Evolutionary conservation across 441 rosid species (phyloP), one percentile per base, ranked within the genome.

Genomic region (Mallotus repandus): DNA sequence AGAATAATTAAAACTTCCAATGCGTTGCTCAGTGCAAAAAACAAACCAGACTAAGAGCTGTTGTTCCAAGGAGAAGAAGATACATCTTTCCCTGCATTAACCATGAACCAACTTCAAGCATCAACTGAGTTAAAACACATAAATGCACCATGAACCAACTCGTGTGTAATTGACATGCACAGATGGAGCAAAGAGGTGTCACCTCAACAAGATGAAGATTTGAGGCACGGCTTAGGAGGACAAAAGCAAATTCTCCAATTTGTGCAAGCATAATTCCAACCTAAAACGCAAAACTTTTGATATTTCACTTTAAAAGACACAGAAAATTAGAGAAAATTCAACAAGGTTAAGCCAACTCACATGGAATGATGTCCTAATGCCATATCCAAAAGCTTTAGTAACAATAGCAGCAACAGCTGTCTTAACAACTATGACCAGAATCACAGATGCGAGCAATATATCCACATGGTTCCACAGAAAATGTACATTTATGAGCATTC

Each of bases 401-500:
- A 92, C 97, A 55, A 79, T 59, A 67, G 90, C 84, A 79, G 86
- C 89, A 78, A 96, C 86, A 67, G 92, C 81, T 52, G 99, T 96
- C 89, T 96, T 96, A 55, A 93, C 87, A 73, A 96, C 89, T 59
- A 93, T 80, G 54, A 93, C 99, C 80, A 93, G 82, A 88, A 96
- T 87, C 82, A 96, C 97, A 32, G 99, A 90, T 52, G 97, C 99
- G 46, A 96, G 84, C 85, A 96, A 86, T 81, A 96, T 93, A 84
- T 96, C 99, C 78, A 90, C 93, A 72, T 96, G 99, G 84, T 86
- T 91, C 99, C 99, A 93, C 35, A 96, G 86, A 83, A 96, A 96
- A 66, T 90, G 98, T 25, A 96, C 98, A 68, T 96, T 85, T 81
- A 96, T 96, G 63, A 96, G 97, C 99, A 96, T 96, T 75, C 99